Evolutionary conservation across 2,329 filamentous ascomycete species (phyloP).

Genomic region (Neonectria hederae): DNA sequence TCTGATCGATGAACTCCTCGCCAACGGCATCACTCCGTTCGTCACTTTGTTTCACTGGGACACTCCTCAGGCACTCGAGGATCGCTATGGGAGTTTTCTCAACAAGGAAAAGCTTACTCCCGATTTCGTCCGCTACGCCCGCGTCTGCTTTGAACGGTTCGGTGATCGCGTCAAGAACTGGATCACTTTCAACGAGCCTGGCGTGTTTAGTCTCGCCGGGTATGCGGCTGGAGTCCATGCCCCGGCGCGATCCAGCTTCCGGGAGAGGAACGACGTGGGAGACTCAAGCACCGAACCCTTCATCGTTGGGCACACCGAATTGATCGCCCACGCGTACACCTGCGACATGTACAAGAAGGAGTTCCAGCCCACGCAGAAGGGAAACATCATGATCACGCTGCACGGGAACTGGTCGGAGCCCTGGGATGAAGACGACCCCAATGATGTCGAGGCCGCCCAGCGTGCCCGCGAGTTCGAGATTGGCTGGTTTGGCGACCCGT

Average conservation of each 20-base stretch:
- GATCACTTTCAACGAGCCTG: slow-evolving; percentile 38
- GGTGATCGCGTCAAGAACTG: slow-evolving; percentile 37
- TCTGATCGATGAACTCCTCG: slow-evolving; percentile 65
- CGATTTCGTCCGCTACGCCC: slow-evolving; percentile 37
- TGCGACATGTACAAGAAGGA: slow-evolving; percentile 52
- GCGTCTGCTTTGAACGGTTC: slow-evolving; percentile 37
- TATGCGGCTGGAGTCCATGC: slow-evolving; percentile 37
- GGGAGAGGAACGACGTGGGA: slow-evolving; percentile 32
- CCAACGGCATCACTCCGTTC: slow-evolving; percentile 66
- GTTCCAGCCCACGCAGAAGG: slow-evolving; percentile 49
- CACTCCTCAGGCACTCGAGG: slow-evolving; percentile 53
- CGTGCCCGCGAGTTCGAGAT: slow-evolving; percentile 54
- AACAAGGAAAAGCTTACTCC: slow-evolving; percentile 33
- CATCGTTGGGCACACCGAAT: slow-evolving; percentile 51
- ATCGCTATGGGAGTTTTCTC: slow-evolving; percentile 36
- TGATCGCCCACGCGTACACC: slow-evolving; percentile 51
- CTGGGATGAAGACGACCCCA: slow-evolving; percentile 48
- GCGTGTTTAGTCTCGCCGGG: slow-evolving; percentile 30
- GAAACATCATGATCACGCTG: slow-evolving; percentile 53
- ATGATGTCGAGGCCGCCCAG: slow-evolving; percentile 50
- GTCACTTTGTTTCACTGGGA: slow-evolving; percentile 75
- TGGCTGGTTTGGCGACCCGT: slow-evolving; percentile 53
- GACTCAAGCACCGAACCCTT: slow-evolving; percentile 47
- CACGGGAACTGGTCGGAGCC: slow-evolving; percentile 55
- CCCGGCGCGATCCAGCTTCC: slow-evolving; percentile 33